A percentile compares a stretch with the other conserved stretches of the same genome.
Evolutionary conservation across 2,329 filamentous ascomycete genomes (phyloP).

Genomic region (Fusarium tanahbumbuense): DNA sequence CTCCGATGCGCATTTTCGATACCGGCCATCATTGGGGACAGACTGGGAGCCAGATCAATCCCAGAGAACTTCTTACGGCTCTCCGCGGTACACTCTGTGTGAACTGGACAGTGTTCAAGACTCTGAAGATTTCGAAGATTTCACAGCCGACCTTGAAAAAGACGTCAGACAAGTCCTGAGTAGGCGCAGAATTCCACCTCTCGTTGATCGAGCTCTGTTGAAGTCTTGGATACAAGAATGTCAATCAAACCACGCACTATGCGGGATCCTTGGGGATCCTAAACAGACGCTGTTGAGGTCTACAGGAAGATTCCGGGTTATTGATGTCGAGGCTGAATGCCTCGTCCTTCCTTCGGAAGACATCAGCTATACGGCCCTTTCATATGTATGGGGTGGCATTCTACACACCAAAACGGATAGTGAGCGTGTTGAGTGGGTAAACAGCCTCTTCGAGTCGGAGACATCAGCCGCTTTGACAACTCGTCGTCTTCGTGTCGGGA

Average conservation of each 20-base stretch:
- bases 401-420: background rate
- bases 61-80: background rate
- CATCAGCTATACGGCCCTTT: background rate
- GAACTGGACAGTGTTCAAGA: background rate
- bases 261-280: background rate
- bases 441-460: background rate
- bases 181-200: rapidly evolving
- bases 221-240: background rate
- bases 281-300: background rate
- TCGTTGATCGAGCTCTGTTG: background rate
- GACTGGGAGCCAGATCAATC: background rate
- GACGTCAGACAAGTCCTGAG: background rate
- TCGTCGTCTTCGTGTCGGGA: background rate
- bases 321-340: background rate
- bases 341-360: background rate
- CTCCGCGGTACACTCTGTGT: background rate
- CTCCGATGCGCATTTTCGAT: background rate
- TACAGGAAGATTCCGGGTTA: background rate
- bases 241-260: background rate
- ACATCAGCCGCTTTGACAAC: background rate
- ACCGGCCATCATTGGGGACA: background rate
- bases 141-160: rapidly evolving
- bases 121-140: background rate
- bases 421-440: rapidly evolving
- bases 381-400: background rate